Conservation (phyloP, 768 basidiomycete genomes). For the Dacryopinax spathularia region DNA sequence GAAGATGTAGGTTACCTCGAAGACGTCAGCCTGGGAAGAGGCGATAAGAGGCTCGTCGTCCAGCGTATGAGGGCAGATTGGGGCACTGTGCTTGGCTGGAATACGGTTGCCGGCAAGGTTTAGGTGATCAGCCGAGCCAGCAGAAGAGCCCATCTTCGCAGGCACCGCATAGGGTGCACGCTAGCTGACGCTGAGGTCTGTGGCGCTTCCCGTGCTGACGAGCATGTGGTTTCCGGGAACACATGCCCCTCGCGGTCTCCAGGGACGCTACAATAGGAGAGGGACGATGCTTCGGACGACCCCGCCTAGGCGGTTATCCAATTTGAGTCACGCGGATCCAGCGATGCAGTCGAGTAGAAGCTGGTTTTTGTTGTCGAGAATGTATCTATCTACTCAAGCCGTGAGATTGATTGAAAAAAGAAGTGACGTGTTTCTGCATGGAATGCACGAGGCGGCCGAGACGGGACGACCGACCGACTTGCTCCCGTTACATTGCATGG, state of each 20-base stretch:
- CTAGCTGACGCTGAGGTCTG: not conserved
- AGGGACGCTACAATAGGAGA: not conserved
- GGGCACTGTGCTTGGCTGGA: conserved; percentile 57
- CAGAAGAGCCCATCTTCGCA: not conserved
- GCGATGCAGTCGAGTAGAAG: not conserved
- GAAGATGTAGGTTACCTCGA: conserved; percentile 76
- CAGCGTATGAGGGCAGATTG: conserved; percentile 84
- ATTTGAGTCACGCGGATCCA: not conserved
- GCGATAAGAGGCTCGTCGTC: conserved; percentile 62
- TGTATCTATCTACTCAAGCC: not conserved
- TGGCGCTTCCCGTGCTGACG: not conserved
- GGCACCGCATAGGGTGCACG: not conserved
- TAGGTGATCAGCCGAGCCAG: not conserved
- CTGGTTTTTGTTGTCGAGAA: not conserved
- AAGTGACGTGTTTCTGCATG: conserved; percentile 3
- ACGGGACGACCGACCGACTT: not conserved
- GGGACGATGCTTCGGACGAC: not conserved
- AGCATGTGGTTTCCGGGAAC: not conserved
- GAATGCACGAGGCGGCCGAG: conserved; percentile 1
- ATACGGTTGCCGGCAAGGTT: conserved; percentile 16
- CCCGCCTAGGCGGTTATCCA: not conserved
- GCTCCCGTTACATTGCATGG: conserved; percentile 4
- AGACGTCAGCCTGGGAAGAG: conserved; percentile 48
- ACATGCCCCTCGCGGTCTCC: not conserved
- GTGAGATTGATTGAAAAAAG: not conserved